Percentiles rank a stretch among this genome's conserved stretches.
Evolutionary conservation across 73 alveolate genomes (phyloP).

Genomic region (Paraurostyla sp.): DNA sequence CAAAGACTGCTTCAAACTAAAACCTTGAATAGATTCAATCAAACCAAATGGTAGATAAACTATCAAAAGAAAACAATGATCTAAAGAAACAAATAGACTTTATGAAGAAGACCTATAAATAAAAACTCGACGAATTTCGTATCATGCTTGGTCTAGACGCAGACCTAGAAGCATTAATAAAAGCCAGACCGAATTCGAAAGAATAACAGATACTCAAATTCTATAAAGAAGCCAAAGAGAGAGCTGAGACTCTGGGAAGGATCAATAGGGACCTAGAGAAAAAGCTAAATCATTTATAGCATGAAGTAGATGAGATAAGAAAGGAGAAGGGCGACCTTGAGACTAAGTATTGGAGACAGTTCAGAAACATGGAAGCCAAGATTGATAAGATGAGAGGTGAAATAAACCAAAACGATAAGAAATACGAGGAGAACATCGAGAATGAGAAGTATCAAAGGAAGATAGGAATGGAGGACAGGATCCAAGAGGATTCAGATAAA

Average conservation of each 20-base stretch:
- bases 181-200: slow-evolving; percentile 44
- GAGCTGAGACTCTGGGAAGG: slow-evolving; percentile 45
- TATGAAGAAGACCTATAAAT: slow-evolving; percentile 39
- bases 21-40: not conserved
- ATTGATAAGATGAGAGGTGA: not conserved
- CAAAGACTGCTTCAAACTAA: not conserved
- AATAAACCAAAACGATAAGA: not conserved
- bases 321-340: not conserved
- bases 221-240: slow-evolving; percentile 34
- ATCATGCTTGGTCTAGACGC: slow-evolving; percentile 25
- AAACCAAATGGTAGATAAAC: slow-evolving; percentile 45
- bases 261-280: slow-evolving; percentile 43
- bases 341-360: not conserved
- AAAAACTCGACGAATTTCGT: slow-evolving; percentile 35
- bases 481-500: not conserved
- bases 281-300: slow-evolving; percentile 9
- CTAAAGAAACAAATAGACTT: slow-evolving; percentile 8
- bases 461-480: not conserved
- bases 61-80: slow-evolving; percentile 33
- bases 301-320: slow-evolving; percentile 27
- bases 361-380: slow-evolving; percentile 6
- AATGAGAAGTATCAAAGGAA: not conserved
- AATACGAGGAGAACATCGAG: not conserved
- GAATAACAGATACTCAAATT: slow-evolving; percentile 11
- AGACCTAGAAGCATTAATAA: slow-evolving; percentile 24